Conservation (phyloP, 2,329 filamentous ascomycete genomes). For the Pseudocercospora cruenta region DNA sequence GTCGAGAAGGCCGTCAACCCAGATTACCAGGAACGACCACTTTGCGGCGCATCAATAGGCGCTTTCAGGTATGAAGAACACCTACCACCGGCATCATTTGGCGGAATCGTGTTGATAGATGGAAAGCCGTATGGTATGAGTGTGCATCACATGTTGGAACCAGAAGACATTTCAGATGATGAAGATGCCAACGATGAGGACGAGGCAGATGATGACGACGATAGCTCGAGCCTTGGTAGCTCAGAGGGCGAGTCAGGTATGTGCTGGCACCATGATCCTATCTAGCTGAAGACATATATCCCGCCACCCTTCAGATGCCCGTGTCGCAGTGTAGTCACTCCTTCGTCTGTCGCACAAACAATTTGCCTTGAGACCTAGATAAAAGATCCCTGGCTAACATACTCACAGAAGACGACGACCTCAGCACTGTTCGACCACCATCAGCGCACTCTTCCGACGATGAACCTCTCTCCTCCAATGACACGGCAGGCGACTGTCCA, state of each 20-base stretch:
- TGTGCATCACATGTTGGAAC: constrained; percentile 92
- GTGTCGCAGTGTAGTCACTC: not conserved
- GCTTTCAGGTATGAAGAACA: constrained; percentile 85
- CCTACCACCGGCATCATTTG: constrained; percentile 86
- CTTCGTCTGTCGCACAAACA: not conserved
- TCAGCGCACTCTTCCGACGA: constrained; percentile 33
- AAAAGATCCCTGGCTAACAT: constrained; percentile 39
- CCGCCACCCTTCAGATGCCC: not conserved
- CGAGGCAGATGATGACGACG: constrained; percentile 41
- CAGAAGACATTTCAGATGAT: constrained; percentile 56
- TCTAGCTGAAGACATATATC: constrained; percentile 3
- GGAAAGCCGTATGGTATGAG: constrained; percentile 89
- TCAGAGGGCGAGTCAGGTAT: constrained; percentile 48
- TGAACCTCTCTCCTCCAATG: constrained; percentile 17
- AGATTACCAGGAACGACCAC: constrained; percentile 75
- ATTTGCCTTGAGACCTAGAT: constrained; percentile 41
- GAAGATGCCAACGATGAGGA: constrained; percentile 40
- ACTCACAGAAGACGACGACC: constrained; percentile 61
- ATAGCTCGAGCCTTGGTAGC: constrained; percentile 37
- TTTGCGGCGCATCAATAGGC: constrained; percentile 89
- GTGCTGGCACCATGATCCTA: not conserved
- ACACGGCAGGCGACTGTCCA: constrained; percentile 67
- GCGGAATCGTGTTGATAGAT: constrained; percentile 83
- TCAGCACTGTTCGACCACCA: constrained; percentile 40
- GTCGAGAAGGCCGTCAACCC: constrained; percentile 61